A percentile compares a stretch with the other conserved stretches of the same genome.
Conservation (phyloP, 2,329 filamentous ascomycete genomes). For the Hypoxylon sp. region DNA sequence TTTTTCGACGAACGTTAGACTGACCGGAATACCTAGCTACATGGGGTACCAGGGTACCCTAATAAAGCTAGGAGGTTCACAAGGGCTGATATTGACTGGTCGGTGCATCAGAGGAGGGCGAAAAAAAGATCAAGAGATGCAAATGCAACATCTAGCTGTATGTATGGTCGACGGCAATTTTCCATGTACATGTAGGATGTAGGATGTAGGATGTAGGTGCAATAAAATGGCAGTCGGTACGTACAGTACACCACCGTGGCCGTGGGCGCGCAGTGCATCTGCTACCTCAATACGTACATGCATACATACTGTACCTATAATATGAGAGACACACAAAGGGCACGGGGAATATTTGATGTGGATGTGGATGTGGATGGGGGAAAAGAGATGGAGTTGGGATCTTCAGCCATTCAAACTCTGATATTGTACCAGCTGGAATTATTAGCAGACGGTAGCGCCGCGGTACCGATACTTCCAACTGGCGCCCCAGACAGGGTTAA, state of each 20-base stretch:
- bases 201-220: not conserved
- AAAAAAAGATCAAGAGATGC: conserved; percentile 33
- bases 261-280: not conserved
- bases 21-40: conserved; percentile 32
- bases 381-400: conserved; percentile 39
- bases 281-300: conserved; percentile 8
- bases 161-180: conserved; percentile 28
- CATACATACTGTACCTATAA: conserved; percentile 1
- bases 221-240: not conserved
- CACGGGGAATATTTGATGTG: conserved; percentile 36
- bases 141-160: conserved; percentile 37
- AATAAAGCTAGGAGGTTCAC: conserved; percentile 41
- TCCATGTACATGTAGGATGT: conserved; percentile 1
- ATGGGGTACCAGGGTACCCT: conserved; percentile 39
- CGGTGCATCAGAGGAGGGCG: conserved; percentile 32
- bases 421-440: conserved; percentile 45
- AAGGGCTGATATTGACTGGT: conserved; percentile 42
- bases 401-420: conserved; percentile 47
- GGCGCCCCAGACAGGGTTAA: conserved; percentile 5
- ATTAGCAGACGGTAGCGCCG: conserved; percentile 37
- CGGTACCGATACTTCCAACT: conserved; percentile 36
- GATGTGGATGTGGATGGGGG: conserved; percentile 18
- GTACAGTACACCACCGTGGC: not conserved
- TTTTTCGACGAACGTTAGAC: conserved; percentile 41
- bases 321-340: conserved; percentile 26